Percentiles rank a stretch among this genome's conserved stretches.
Conservation (phyloP, 352 stramenopile genomes). For the Pythium sp. region DNA sequence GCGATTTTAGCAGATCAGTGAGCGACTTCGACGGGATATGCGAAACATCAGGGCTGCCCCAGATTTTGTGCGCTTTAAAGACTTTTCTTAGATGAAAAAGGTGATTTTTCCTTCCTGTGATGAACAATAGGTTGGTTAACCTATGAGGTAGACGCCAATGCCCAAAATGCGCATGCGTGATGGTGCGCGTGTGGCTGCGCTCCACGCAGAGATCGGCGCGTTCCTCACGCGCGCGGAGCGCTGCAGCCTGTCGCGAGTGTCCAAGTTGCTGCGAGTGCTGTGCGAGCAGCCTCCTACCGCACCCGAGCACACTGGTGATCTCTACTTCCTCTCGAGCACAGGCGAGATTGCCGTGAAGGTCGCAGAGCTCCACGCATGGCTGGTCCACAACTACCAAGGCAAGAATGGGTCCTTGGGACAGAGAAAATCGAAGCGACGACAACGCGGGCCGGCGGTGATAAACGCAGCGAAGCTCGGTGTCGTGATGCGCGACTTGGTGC, state of each 20-base stretch:
- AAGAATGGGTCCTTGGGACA: neutral
- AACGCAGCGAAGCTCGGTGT: slow-evolving; percentile 24
- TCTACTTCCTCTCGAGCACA: neutral
- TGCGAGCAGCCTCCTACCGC: neutral
- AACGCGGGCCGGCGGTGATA: slow-evolving; percentile 4
- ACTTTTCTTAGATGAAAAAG: too few relatives aligned
- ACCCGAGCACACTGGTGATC: neutral
- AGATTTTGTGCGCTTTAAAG: too few relatives aligned
- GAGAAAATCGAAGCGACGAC: neutral
- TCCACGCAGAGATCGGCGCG: neutral
- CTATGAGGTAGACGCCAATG: too few relatives aligned
- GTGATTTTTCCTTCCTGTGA: too few relatives aligned
- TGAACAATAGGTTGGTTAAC: too few relatives aligned
- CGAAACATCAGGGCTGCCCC: too few relatives aligned
- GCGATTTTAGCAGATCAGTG: too few relatives aligned
- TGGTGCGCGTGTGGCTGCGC: neutral
- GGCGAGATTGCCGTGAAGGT: neutral
- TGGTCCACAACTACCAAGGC: neutral
- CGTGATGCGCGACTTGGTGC: slow-evolving; percentile 34
- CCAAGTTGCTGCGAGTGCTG: neutral
- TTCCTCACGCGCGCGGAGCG: neutral
- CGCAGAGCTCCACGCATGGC: neutral
- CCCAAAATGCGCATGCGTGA: too few relatives aligned
- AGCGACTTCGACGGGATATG: too few relatives aligned
- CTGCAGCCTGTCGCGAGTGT: neutral